A percentile compares a stretch with the other conserved stretches of the same genome.
These are phyloP conservation scores for Gnomoniopsis smithogilvyi DNA, from an alignment of 2,329 filamentous ascomycete species.

Conservation along the genomic window DNA sequence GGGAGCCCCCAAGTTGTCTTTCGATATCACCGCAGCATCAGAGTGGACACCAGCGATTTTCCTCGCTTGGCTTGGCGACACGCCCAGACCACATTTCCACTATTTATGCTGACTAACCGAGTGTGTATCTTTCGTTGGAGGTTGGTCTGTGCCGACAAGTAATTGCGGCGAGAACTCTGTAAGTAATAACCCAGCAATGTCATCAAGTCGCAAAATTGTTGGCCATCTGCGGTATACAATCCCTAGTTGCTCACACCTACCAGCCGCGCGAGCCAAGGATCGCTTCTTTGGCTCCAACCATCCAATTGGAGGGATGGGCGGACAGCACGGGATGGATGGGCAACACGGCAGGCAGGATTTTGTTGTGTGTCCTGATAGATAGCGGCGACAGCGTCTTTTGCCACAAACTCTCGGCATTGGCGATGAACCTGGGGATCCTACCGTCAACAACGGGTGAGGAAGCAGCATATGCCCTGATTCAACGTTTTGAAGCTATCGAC, in stretches of 20 bases:
- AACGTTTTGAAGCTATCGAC: not conserved
- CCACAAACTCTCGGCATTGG: not conserved
- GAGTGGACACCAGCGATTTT: conserved; percentile 6
- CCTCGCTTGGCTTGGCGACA: not conserved
- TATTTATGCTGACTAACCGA: not conserved
- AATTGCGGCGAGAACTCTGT: not conserved
- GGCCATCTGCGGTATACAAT: not conserved
- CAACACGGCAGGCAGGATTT: not conserved
- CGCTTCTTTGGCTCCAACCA: too few species aligned
- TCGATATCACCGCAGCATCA: conserved; percentile 1
- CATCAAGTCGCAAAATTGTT: not conserved
- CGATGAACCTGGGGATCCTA: not conserved
- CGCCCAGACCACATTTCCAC: not conserved
- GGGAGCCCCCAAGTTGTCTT: conserved; percentile 4
- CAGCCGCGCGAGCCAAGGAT: too few species aligned
- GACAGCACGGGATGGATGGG: not conserved
- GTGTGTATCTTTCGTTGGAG: not conserved
- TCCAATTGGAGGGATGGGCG: not conserved
- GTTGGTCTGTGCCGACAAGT: too few species aligned
- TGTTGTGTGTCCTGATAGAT: not conserved
- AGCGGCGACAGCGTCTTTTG: not conserved
- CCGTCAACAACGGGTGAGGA: not conserved
- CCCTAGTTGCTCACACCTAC: too few species aligned
- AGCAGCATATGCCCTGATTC: too few species aligned
- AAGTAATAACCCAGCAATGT: too few species aligned